Conservation (phyloP, 495 filamentous ascomycete genomes). For the Apodospora peruviana region DNA sequence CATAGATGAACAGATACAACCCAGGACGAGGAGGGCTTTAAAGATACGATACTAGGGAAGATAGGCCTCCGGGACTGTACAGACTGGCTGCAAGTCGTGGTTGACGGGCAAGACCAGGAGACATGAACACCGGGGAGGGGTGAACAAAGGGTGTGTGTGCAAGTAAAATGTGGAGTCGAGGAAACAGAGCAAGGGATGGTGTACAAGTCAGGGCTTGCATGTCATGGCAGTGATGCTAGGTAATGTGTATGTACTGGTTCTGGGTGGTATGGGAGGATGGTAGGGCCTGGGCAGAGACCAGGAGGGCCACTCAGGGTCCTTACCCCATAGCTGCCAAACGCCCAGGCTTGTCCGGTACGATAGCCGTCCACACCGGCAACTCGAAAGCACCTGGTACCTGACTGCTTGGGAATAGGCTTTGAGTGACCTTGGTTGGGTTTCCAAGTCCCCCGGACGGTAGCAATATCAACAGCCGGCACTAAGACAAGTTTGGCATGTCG, state of each 20-base stretch:
- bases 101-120: slow-evolving; percentile 11
- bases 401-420: neutral
- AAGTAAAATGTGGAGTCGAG: slow-evolving; percentile 14
- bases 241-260: slow-evolving; percentile 4
- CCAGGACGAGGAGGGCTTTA: slow-evolving; percentile 16
- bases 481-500: slow-evolving; percentile 6
- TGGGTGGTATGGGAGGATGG: slow-evolving; percentile 3
- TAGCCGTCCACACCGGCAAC: slow-evolving; percentile 10
- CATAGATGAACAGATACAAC: slow-evolving; percentile 9
- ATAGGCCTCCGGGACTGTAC: slow-evolving; percentile 17
- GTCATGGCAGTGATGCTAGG: slow-evolving; percentile 14
- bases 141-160: slow-evolving; percentile 11
- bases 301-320: slow-evolving; percentile 20
- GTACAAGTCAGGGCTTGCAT: slow-evolving; percentile 20
- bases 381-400: neutral
- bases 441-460: slow-evolving; percentile 4
- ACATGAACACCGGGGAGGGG: slow-evolving; percentile 9
- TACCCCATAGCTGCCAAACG: slow-evolving; percentile 23
- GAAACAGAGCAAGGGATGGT: slow-evolving; percentile 21
- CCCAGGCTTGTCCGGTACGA: slow-evolving; percentile 9
- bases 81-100: slow-evolving; percentile 15
- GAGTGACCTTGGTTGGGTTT: slow-evolving; percentile 10
- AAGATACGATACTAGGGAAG: slow-evolving; percentile 14
- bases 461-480: slow-evolving; percentile 11
- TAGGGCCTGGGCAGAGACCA: slow-evolving; percentile 16